These are phyloP conservation scores for Capsicum chinense DNA, from an alignment of 257 asterid species.

Conservation along the genomic window DNA sequence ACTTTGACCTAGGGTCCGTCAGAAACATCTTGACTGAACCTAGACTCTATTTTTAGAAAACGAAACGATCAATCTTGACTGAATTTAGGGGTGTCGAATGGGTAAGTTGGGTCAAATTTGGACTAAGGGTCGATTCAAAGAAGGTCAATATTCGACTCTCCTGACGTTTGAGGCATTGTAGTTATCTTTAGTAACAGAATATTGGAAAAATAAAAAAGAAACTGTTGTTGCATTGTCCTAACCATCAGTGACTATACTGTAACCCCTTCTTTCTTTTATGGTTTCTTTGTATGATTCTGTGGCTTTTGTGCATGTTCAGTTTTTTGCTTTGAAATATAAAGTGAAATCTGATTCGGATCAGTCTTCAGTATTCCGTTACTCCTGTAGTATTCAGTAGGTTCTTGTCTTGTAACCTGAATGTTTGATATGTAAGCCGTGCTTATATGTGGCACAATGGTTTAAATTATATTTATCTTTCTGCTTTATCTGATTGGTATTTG, in stretches of 20 bases:
- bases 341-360: neutral
- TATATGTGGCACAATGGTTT: neutral
- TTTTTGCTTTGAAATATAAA: neutral
- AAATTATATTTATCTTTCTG: neutral
- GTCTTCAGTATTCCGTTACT: neutral
- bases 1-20: too few relatives aligned
- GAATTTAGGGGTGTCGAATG: neutral
- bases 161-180: conserved; percentile 6
- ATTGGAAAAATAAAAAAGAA: neutral
- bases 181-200: neutral
- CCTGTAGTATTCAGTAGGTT: conserved; percentile 3
- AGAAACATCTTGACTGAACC: too few relatives aligned
- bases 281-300: neutral
- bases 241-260: neutral
- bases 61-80: neutral
- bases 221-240: neutral
- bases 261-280: neutral
- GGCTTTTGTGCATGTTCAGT: neutral
- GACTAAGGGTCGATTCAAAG: neutral
- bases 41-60: neutral
- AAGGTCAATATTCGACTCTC: neutral
- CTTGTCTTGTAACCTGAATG: neutral
- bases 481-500: neutral
- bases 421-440: conserved; percentile 19
- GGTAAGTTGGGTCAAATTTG: neutral